Evolutionary conservation across 768 basidiomycete species (phyloP), one percentile per base, ranked within the genome.

Genomic region (Leucocoprinus birnbaumii): DNA sequence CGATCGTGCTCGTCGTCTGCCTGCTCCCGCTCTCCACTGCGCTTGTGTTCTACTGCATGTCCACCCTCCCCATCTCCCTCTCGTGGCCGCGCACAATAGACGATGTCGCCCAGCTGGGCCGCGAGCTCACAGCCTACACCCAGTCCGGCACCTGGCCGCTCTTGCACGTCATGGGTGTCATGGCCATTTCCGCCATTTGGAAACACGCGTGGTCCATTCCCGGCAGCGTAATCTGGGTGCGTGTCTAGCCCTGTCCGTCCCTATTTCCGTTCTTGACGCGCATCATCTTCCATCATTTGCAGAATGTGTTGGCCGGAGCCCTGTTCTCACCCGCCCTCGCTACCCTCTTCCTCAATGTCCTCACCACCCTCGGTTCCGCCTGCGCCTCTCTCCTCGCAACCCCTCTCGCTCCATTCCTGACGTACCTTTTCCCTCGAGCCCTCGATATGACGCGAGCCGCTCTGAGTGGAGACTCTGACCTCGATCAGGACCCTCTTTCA

Each of bases 171-270:
- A 68, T 95, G 41, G 84, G 79, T 22, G 92, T 94, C 48, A 78
- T 98, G 62, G 85, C 88, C 37, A 77, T 94, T 13, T 86, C 89
- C 16, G 91, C 91, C 3, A 74, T 93, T 25, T 98, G 94, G 93
- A 97, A 94, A 71, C 95, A 98, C 68, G 93, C 94, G 3, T 98
- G 94, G 95, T 94, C 91, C 57, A 83, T 98, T 55, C 95, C 95
- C 8, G 95, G 95, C 6, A 94, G 91, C 61, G 93, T 96, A 46
- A 79, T 96, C 47, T 87, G 94, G 87, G 91, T 91, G 59, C 54
- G 86, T 75, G 58, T 63, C 53, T 46, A 22, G 47, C 57, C 53
- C 57, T 41, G 65, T 57, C 42, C 43, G 41, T 41, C 53, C 48
- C 42, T 52, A 19, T 27, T 56, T 61, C 49, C 56, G 25, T 51